Evolutionary conservation across 352 stramenopile genomes (phyloP).

Genomic region (Pythium biforme): DNA sequence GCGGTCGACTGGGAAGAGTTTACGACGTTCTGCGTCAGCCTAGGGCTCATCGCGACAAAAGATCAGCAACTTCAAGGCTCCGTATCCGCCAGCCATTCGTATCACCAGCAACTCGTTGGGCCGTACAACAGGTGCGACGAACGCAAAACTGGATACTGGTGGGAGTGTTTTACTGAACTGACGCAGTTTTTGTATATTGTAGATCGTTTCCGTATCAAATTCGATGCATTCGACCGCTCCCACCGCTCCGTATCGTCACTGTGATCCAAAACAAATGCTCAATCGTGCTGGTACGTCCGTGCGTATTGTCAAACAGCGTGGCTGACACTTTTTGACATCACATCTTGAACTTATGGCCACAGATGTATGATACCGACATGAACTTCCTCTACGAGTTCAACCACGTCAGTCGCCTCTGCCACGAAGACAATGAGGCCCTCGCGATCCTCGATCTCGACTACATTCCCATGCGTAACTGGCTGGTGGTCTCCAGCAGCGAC

Average conservation of each 20-base stretch:
- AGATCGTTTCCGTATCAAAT: conserved; percentile 73
- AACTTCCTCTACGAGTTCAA: conserved; percentile 66
- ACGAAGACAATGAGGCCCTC: conserved; percentile 14
- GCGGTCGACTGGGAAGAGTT: conserved; percentile 86
- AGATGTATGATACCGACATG: conserved; percentile 71
- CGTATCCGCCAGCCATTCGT: conserved; percentile 1
- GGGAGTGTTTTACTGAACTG: neutral
- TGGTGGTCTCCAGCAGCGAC: conserved; percentile 57
- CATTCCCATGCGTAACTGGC: conserved; percentile 44
- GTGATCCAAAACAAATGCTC: conserved; percentile 65
- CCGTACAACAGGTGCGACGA: neutral
- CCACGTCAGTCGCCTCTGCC: conserved; percentile 5
- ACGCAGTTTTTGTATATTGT: neutral
- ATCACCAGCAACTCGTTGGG: conserved; percentile 24
- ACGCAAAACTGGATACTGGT: no score
- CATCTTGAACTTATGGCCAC: neutral
- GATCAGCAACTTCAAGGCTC: conserved; percentile 20
- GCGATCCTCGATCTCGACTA: conserved; percentile 63
- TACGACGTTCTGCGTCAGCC: conserved; percentile 71
- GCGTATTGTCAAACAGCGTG: neutral
- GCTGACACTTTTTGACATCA: no score
- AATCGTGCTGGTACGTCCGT: conserved; percentile 37
- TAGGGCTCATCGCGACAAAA: conserved; percentile 57
- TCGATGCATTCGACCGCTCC: conserved; percentile 45
- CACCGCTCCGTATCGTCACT: conserved; percentile 45